Conservation (phyloP, 257 asterid genomes). For the Mentha longifolia region DNA sequence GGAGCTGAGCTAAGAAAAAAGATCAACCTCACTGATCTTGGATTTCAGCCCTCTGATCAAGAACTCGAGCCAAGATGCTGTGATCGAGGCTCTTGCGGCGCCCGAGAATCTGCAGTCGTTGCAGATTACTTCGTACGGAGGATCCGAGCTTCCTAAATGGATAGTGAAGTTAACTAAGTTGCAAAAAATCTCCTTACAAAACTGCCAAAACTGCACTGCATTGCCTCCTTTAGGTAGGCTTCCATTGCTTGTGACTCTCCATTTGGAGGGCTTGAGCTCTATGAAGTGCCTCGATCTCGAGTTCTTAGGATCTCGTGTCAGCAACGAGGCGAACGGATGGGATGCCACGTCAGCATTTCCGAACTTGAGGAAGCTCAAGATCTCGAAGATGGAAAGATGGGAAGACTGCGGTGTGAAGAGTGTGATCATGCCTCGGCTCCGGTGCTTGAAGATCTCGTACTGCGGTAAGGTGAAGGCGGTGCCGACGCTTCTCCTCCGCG, state of each 20-base stretch:
- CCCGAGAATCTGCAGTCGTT: conserved; percentile 47
- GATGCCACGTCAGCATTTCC: conserved; percentile 43
- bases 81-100: conserved; percentile 57
- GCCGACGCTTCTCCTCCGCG: conserved; percentile 45
- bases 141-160: conserved; percentile 60
- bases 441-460: conserved; percentile 53
- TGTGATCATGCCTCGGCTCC: conserved; percentile 59
- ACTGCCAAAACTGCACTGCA: conserved; percentile 46
- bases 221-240: conserved; percentile 65
- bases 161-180: conserved; percentile 44
- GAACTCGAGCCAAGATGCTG: conserved; percentile 38
- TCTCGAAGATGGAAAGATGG: conserved; percentile 52
- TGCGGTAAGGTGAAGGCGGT: conserved; percentile 52
- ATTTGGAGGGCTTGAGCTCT: conserved; percentile 48
- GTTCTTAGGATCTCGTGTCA: conserved; percentile 33
- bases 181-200: conserved; percentile 47
- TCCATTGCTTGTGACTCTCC: conserved; percentile 52
- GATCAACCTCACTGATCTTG: conserved; percentile 45
- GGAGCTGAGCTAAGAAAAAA: conserved; percentile 51
- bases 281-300: conserved; percentile 41
- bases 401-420: conserved; percentile 50
- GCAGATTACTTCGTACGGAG: conserved; percentile 53
- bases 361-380: conserved; percentile 59
- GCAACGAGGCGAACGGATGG: conserved; percentile 7
- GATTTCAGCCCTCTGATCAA: conserved; percentile 48